Percentiles rank a stretch among this genome's conserved stretches.
Evolutionary conservation across 2,329 filamentous ascomycete species (phyloP).

Genomic region (Beauveria sp.): DNA sequence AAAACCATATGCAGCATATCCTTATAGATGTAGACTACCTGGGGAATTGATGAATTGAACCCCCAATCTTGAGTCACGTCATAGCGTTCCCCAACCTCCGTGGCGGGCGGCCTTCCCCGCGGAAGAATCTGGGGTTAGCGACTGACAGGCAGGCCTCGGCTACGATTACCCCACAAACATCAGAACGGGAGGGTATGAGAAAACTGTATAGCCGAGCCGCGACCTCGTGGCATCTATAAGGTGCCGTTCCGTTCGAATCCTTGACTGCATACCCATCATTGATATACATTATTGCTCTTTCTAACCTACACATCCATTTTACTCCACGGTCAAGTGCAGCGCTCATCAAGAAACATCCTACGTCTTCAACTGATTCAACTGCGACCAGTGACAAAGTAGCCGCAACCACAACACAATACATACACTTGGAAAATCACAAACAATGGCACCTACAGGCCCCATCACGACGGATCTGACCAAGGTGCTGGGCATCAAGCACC

Average conservation of each 20-base stretch:
- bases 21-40: neutral
- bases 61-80: neutral
- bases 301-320: no score
- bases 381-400: neutral
- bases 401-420: neutral
- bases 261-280: no score
- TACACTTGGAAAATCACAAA: neutral
- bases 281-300: no score
- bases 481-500: slow-evolving; percentile 78
- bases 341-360: neutral
- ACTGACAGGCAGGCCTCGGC: neutral
- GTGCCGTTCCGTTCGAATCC: neutral
- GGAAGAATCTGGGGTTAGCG: slow-evolving; percentile 1
- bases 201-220: neutral
- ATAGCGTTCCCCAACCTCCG: neutral
- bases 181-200: neutral
- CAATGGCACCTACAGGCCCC: slow-evolving; percentile 30
- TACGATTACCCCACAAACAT: slow-evolving; percentile 2
- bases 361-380: neutral
- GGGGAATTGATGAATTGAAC: neutral
- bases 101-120: neutral
- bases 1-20: neutral
- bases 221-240: neutral
- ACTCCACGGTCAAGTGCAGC: no score
- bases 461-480: slow-evolving; percentile 71